Conservation (phyloP, 176 grass and related monocot species). For the Oryza glumipatula region DNA sequence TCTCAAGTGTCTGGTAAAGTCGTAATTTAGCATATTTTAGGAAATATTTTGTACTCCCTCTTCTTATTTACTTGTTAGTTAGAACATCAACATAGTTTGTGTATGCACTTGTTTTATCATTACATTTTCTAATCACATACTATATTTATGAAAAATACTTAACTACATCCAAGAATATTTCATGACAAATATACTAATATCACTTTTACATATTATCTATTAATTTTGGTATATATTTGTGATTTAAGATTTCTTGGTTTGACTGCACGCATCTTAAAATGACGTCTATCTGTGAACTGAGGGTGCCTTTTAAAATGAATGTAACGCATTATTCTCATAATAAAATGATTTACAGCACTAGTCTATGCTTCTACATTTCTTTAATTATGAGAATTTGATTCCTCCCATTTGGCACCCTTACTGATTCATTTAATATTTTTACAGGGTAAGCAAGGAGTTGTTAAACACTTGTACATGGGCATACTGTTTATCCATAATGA, state of each 20-base stretch:
- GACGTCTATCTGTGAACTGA: neutral
- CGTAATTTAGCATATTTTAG: neutral
- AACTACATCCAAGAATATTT: neutral
- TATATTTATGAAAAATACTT: neutral
- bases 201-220: neutral
- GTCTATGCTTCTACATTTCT: neutral
- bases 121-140: neutral
- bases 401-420: constrained; percentile 15
- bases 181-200: neutral
- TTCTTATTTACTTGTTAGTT: neutral
- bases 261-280: too few relatives aligned
- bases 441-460: constrained; percentile 89
- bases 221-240: neutral
- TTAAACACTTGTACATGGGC: constrained; percentile 94
- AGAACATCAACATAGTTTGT: neutral
- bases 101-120: neutral
- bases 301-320: neutral
- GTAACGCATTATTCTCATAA: neutral
- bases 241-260: neutral
- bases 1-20: neutral
- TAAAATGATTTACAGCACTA: constrained; percentile 31
- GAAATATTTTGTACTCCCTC: neutral
- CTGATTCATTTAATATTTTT: constrained; percentile 39
- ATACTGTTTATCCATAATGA: constrained; percentile 85
- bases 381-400: constrained; percentile 12